Conservation (phyloP, 2,329 filamentous ascomycete genomes). For the Trichoderma endophyticum region DNA sequence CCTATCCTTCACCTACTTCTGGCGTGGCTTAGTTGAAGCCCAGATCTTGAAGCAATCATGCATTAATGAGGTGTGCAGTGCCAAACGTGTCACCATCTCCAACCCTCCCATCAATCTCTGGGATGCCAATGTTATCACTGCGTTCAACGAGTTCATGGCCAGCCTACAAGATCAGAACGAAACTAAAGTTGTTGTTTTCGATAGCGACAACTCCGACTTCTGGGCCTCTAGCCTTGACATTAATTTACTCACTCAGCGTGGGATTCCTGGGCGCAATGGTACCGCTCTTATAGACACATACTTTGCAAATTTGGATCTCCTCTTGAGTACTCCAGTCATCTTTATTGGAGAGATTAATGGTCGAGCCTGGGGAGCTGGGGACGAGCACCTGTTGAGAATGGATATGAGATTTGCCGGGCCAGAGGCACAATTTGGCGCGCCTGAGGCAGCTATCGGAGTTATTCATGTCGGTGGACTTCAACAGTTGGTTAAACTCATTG, state of each 20-base stretch:
- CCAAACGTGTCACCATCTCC: neutral
- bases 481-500: neutral
- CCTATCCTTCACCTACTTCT: neutral
- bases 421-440: neutral
- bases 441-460: neutral
- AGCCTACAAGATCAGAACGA: neutral
- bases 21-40: neutral
- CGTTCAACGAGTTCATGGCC: neutral
- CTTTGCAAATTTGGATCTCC: neutral
- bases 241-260: neutral
- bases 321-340: neutral
- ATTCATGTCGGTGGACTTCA: conserved; percentile 8
- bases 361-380: neutral
- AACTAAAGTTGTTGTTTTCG: neutral
- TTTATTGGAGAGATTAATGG: conserved; percentile 4
- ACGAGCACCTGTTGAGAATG: conserved; percentile 1
- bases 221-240: neutral
- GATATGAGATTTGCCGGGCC: neutral
- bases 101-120: neutral
- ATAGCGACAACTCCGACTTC: neutral
- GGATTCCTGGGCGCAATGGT: neutral
- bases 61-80: neutral
- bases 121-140: neutral
- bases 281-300: neutral
- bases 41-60: conserved; percentile 1